A percentile compares a stretch with the other conserved stretches of the same genome.
Evolutionary conservation across 2,329 filamentous ascomycete genomes (phyloP).

Genomic region (Penicillium corylophilum): DNA sequence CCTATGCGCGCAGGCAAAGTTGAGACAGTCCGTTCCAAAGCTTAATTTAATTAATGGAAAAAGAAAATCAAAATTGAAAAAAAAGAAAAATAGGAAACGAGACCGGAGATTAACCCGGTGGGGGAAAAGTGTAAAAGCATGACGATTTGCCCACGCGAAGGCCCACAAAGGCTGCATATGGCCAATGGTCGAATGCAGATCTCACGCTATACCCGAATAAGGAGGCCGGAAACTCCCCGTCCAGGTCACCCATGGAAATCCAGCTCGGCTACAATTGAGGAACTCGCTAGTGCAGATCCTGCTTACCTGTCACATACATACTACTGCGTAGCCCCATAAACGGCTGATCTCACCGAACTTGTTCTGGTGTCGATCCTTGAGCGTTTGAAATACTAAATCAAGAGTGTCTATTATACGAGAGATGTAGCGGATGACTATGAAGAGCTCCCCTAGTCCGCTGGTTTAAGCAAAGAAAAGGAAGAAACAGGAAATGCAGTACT

Average conservation of each 20-base stretch:
- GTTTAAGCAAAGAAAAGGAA: neutral
- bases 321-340: constrained; percentile 39
- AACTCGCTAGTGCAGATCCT: constrained; percentile 28
- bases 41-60: constrained; percentile 27
- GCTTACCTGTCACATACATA: constrained; percentile 35
- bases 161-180: constrained; percentile 2
- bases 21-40: constrained; percentile 28
- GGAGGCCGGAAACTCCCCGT: constrained; percentile 28
- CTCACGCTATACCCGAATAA: constrained; percentile 14
- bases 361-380: constrained; percentile 24
- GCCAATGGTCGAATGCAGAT: constrained; percentile 1
- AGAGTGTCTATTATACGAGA: too few species aligned
- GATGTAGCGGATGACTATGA: neutral
- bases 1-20: constrained; percentile 8
- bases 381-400: too few species aligned
- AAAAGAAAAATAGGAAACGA: too few species aligned
- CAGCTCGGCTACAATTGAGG: constrained; percentile 18
- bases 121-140: constrained; percentile 4
- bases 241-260: neutral
- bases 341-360: constrained; percentile 38
- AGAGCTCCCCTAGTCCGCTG: neutral
- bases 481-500: neutral
- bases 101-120: constrained; percentile 20
- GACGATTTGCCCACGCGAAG: constrained; percentile 20
- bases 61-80: too few species aligned